Base-by-base conservation (phyloP, 805 yeast genomes). In the Suhomyces kilbournensis region DNA sequence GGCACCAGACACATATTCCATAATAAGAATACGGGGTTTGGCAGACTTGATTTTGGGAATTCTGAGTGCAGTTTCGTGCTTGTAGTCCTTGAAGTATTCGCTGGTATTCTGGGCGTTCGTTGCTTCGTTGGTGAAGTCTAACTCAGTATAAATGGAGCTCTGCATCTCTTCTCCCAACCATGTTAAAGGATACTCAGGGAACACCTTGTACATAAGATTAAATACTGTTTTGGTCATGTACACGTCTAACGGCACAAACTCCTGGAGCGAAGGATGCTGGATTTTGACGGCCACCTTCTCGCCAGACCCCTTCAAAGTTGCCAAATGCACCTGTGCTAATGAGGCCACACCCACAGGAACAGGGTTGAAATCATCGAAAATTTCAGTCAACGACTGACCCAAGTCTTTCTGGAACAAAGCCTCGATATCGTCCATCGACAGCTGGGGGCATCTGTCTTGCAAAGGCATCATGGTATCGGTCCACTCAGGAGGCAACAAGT, bases 151-250 rank as follows among this genome's bases (percentile, higher is more conserved):
- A 49, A 94, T 91, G 1, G 97, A 89, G 32, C 77, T 77, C 61
- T 88, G 90, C 67, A 94, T 75, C 69, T 94, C 99, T 53, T 94
- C 97, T 12, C 96, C 90, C n/a, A 94, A 76, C 99, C 99, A 94
- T 3, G 86, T 82, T 58, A 96, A 70, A 0, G 98, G 96, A 64
- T 93, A 94, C 52, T 94, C 94, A 0, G 99, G 98, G 65, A 94
- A 94, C 9, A 89, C 84, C 56, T 80, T 79, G 63, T 84, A 83
- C 76, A 94, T 83, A 55, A 88, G 69, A 26, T 75, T 73, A 64
- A 93, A 93, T 3, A 92, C 96, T 2, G 83, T 75, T 52, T 81
- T 79, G 0, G 97, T 92, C 65, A 94, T 69, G 61, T 80, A 74
- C 1, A 94, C 84, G 70, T 94, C 99, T 22, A 94, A 69, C 0